Base-by-base conservation (phyloP, 2,329 filamentous ascomycete species). In the Decorospora gaudefroyi region DNA sequence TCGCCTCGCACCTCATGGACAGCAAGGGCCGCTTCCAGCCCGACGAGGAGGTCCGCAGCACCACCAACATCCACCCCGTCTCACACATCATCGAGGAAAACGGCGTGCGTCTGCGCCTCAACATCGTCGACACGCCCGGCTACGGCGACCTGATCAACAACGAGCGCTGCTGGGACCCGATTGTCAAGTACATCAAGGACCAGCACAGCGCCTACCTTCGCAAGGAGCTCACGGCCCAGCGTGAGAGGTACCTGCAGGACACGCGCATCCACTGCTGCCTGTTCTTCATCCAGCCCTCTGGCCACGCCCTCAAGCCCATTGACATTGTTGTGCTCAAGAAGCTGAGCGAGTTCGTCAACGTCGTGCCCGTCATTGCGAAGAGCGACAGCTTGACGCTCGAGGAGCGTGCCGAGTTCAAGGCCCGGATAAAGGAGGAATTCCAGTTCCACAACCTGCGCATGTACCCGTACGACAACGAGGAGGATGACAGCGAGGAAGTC, bases 171-270 rank as follows among this genome's bases (percentile, higher is more conserved):
- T 99, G 93, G 93, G 93, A 99, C 72, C 93, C 93, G 55, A 99
- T 99, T 73, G 92, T 99, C 81, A 99, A 99, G 81, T 99, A 99
- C 78, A 99, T 99, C 83, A 99, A 99, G 83, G 93, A 99, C 76
- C 93, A 99, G 80, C 93, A 99, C 81, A 96, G 90, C 39, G 92
- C 93, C 67, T 99, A 97, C 79, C 85, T 99, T 64, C 89, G 93
- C 76, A 99, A 99, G 83, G 93, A 99, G 76, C 90, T 99, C 69
- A 97, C 93, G 42, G 93, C 93, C 61, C 93, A 99, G 81, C 89
- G 93, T 76, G 93, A 99, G 78, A 87, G 93, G 68, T 99, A 99
- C 76, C 96, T 99, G 62, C 92, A 96, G 79, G 93, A 99, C 76
- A 99, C 93, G 60, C 88, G 93, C 69, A 96, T 99, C 69, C 93